These are phyloP conservation scores for Zopfia rhizophila DNA, from an alignment of 2,329 filamentous ascomycete genomes.

Conservation along the genomic window DNA sequence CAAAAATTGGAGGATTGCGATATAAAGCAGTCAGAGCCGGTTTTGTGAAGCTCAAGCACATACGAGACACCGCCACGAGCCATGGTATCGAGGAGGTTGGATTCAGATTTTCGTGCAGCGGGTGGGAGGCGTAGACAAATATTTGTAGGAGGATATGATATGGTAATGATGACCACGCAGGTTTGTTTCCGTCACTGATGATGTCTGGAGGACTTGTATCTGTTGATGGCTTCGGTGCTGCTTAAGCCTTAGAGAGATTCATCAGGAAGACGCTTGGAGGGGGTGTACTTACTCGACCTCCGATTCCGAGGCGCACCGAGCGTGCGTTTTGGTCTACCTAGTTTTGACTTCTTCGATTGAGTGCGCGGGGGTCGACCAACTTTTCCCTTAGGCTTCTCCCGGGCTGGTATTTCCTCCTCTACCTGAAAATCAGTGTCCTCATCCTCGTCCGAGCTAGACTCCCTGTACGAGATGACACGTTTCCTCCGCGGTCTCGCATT, in stretches of 20 bases:
- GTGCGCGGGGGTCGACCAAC: slow-evolving; percentile 13
- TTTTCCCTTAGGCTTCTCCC: slow-evolving; percentile 17
- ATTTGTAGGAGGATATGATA: slow-evolving; percentile 76
- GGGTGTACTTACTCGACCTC: slow-evolving; percentile 22
- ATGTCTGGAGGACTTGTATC: slow-evolving; percentile 9
- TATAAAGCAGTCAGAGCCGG: slow-evolving; percentile 80
- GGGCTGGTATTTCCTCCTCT: slow-evolving; percentile 25
- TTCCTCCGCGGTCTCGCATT: slow-evolving; percentile 23
- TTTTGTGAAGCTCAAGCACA: slow-evolving; percentile 73
- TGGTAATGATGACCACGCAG: slow-evolving; percentile 70
- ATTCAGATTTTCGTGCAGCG: slow-evolving; percentile 61
- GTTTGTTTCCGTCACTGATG: slow-evolving; percentile 53
- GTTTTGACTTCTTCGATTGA: slow-evolving; percentile 18
- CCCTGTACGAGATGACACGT: slow-evolving; percentile 43
- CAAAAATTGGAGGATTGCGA: slow-evolving; percentile 71
- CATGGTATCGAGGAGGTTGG: slow-evolving; percentile 63
- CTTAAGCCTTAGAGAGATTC: not conserved
- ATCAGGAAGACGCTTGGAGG: not conserved
- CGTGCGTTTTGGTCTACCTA: slow-evolving; percentile 20
- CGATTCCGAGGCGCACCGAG: slow-evolving; percentile 42
- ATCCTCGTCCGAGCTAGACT: slow-evolving; percentile 44
- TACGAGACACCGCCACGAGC: slow-evolving; percentile 71
- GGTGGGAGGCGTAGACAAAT: slow-evolving; percentile 73
- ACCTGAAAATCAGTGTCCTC: slow-evolving; percentile 37
- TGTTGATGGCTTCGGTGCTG: slow-evolving; percentile 1